Evolutionary conservation across 2,329 filamentous ascomycete genomes (phyloP).

Genomic region (Calonectria multiphialidica): DNA sequence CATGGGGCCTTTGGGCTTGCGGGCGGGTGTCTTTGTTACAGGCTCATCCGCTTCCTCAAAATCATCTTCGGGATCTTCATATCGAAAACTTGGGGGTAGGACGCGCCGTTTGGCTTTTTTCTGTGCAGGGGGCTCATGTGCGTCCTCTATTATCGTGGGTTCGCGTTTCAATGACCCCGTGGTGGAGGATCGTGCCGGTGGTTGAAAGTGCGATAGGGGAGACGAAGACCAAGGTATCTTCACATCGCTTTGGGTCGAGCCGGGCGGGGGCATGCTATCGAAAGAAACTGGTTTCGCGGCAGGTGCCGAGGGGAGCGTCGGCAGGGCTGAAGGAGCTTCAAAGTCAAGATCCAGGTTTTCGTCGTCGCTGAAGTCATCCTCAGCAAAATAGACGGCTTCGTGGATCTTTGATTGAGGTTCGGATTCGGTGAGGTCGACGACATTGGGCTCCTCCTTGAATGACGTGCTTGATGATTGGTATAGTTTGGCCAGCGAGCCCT

Average conservation of each 20-base stretch:
- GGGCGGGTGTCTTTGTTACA: constrained; percentile 40
- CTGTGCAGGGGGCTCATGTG: constrained; percentile 35
- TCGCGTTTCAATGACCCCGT: constrained; percentile 56
- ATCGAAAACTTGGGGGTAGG: constrained; percentile 65
- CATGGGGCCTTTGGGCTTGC: constrained; percentile 39
- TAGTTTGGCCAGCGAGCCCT: constrained; percentile 54
- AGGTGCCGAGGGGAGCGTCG: constrained; percentile 44
- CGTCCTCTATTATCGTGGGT: constrained; percentile 49
- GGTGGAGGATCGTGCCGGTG: constrained; percentile 41
- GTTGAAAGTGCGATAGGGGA: constrained; percentile 63
- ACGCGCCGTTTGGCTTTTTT: constrained; percentile 71
- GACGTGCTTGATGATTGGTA: constrained; percentile 62
- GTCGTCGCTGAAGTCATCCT: constrained; percentile 91
- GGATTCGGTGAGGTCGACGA: constrained; percentile 51
- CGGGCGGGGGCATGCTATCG: constrained; percentile 44
- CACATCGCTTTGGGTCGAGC: constrained; percentile 41
- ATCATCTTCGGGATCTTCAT: constrained; percentile 49
- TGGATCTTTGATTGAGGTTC: constrained; percentile 43
- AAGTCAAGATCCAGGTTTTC: constrained; percentile 79
- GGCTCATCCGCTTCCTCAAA: constrained; percentile 46
- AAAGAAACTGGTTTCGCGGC: constrained; percentile 36
- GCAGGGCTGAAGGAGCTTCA: constrained; percentile 68
- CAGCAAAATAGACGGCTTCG: constrained; percentile 71
- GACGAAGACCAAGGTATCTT: constrained; percentile 81
- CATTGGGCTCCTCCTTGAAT: constrained; percentile 52